phyloP scores from a whole-genome alignment of 352 stramenopile species.

The Halophytophthora batemanensis region DNA sequence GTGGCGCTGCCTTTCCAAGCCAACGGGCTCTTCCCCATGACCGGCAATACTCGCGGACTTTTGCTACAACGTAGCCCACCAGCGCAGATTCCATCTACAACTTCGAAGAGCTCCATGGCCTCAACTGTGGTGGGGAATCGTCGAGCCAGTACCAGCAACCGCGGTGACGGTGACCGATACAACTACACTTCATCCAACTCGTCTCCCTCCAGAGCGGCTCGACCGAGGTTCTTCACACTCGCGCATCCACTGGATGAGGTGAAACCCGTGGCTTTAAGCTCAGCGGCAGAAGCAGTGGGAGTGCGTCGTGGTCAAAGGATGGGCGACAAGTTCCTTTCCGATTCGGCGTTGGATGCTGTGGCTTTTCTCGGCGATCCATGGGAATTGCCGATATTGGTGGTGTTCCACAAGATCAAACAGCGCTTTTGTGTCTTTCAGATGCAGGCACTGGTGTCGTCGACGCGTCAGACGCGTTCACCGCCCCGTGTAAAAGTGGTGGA shows the following conservation, averaged over 20 bases:
- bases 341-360: conserved; percentile 55
- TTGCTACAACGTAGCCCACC: conserved; percentile 61
- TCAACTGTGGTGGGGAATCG: conserved; percentile 29
- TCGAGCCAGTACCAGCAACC: conserved; percentile 34
- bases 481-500: conserved; percentile 36
- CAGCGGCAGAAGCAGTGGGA: not conserved
- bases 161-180: conserved; percentile 31
- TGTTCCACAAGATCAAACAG: conserved; percentile 44
- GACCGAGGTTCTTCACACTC: conserved; percentile 71
- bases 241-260: conserved; percentile 73
- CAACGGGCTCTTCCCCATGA: conserved; percentile 49
- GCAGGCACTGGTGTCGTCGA: conserved; percentile 5
- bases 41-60: conserved; percentile 25
- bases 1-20: conserved; percentile 73
- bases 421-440: conserved; percentile 55
- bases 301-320: not conserved
- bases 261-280: conserved; percentile 49
- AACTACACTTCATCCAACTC: conserved; percentile 23
- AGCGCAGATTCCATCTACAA: conserved; percentile 17
- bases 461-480: conserved; percentile 1
- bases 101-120: conserved; percentile 26
- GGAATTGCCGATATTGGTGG: conserved; percentile 32
- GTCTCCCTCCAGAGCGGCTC: conserved; percentile 9
- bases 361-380: conserved; percentile 21
- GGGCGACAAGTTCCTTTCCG: conserved; percentile 34